Base-by-base conservation (phyloP, 31 red algal genomes). In the Endocladia muricata region DNA sequence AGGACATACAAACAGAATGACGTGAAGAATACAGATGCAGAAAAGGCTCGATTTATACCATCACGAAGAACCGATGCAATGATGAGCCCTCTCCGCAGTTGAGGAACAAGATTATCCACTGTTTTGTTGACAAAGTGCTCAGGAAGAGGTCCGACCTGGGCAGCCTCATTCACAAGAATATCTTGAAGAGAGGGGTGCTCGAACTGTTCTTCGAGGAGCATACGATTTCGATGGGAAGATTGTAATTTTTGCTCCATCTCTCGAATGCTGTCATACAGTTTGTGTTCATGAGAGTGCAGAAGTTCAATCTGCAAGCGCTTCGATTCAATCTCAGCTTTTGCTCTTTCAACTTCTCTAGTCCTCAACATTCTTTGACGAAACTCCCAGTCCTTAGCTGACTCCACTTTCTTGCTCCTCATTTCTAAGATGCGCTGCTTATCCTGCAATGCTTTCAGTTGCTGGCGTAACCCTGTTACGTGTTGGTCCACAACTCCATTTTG, bases 321-420 rank as follows among this genome's bases (percentile, higher is more conserved):
- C 30, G 85, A 41, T 55, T 89, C 76, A 54, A 89, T 35, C 35
- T 89, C 85, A 34, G 73, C 85, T 58, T 89, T 79, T 32, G 73
- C 85, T 34, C 76, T 48, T 0, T 42, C 49, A 64, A 89, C 49
- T 22, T 89, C 76, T 64, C 57, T 89, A 17, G 34, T 44, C 32
- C 59, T 61, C 2, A 68, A 13, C 11, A 69, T 34, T 39, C 58
- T 79, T 51, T 89, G 85, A 19, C 76, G 64, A 4, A 54, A 21
- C 48, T 89, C 85, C 76, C 76, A 89, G 34, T 78, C 70, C 44
- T 36, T 73, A 1, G 76, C 85, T 4, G 42, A 42, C 31, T 67
- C 68, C 44, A 89, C 39, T 30, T 89, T 78, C 42, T 76, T 73
- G 61, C 61, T 56, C 25, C 37, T 51, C 11, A 44, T 61, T 57